phyloP scores from a whole-genome alignment of 108 stramenopile genomes.

The Poteriospumella lacustris region DNA sequence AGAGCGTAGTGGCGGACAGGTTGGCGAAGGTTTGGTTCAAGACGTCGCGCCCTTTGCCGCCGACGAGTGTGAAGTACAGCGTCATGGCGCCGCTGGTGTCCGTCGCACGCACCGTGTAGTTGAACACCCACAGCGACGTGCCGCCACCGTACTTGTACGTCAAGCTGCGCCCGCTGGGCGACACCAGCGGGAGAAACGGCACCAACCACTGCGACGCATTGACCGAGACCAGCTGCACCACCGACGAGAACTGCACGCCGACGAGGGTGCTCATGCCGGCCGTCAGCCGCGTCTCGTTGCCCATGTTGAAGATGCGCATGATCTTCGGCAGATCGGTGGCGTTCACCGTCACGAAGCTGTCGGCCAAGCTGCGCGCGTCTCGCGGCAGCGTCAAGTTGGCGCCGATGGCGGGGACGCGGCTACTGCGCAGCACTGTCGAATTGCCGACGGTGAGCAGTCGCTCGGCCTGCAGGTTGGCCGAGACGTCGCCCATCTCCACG shows the following conservation, averaged over 20 bases:
- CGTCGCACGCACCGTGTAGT: too few species aligned
- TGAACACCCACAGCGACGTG: too few species aligned
- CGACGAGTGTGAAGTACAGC: too few species aligned
- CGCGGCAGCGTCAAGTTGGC: background rate
- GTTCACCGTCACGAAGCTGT: background rate
- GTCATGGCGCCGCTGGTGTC: too few species aligned
- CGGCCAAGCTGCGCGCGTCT: background rate
- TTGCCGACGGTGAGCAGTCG: background rate
- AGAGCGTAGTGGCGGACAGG: too few species aligned
- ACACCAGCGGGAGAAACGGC: too few species aligned
- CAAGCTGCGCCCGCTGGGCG: too few species aligned
- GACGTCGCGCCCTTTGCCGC: too few species aligned
- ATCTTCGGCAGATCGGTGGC: background rate
- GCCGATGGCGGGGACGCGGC: background rate
- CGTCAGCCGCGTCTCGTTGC: background rate
- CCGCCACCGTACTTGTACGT: too few species aligned
- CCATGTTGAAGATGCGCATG: background rate
- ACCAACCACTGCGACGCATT: too few species aligned
- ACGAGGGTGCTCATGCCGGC: background rate
- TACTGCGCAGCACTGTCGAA: background rate
- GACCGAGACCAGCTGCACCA: too few species aligned
- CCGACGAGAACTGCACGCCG: background rate
- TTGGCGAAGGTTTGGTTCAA: too few species aligned
- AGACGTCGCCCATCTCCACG: background rate
- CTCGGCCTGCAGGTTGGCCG: background rate